Evolutionary conservation across 2,329 filamentous ascomycete genomes (phyloP), one percentile per base, ranked within the genome.

Genomic region (Nothopassalora personata): DNA sequence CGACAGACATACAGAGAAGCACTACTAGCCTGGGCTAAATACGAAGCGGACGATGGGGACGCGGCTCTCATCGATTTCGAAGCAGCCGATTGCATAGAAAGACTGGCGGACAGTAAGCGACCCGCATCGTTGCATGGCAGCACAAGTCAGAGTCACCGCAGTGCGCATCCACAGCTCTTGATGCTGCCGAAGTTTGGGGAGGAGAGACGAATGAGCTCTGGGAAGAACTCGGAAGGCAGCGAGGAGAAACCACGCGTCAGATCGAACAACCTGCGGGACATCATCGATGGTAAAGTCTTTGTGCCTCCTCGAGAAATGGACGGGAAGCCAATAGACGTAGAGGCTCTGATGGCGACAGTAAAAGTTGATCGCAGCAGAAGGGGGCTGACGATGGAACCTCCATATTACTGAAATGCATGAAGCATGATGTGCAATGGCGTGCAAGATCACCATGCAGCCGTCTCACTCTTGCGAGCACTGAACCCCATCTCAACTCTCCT

Each of bases 1-100:
- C 85, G 92, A 56, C 87, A 87, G 71, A 90, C 91, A 0, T 99
- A 97, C 67, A 84, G 87, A 6, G 90, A 96, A 72, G 89, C 91
- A 4, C 74, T 97, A 15, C 74, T 90, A 45, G 89, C 89, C 0
- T 99, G 93, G 91, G 79, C 97, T 54, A 59, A 64, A 18, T 64
- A 70, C 18, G 72, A 74, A 54, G 70, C 69, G 13, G 66, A 67
- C 28, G 67, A 69, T 30, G 64, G 60, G 49, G 70, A 72, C 56
- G 55, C 64, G 10, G 66, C 62, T 15, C 56, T 70, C 33, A 66
- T 65, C 53, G 66, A 67, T 47, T 65, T 65, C 56, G 64, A 66
- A 43, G 52, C 63, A n/a, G 60, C 60, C 18, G 63, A 66, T 50
- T 64, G 62, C 48, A 64, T 66, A 55, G 61, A 57, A 23, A 60